Evolutionary conservation across 768 basidiomycete species (phyloP).

Genomic region (Termitomyces eurrhizus): DNA sequence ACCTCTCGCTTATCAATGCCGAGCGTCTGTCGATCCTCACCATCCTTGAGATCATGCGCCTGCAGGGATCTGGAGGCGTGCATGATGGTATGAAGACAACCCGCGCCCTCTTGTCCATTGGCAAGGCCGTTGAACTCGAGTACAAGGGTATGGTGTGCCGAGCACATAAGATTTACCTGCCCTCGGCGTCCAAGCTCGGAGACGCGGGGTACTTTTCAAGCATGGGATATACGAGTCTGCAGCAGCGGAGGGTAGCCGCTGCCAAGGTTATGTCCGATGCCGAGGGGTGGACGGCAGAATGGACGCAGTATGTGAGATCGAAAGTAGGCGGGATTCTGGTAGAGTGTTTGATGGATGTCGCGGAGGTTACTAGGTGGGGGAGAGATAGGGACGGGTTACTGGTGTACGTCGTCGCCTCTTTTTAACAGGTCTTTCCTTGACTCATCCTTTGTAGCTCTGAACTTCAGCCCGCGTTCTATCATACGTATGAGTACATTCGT

Average conservation of each 20-base stretch:
- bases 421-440: background rate
- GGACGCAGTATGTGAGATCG: constrained; percentile 76
- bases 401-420: constrained; percentile 41
- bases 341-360: constrained; percentile 80
- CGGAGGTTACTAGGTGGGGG: constrained; percentile 64
- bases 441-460: constrained; percentile 48
- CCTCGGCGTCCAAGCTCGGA: constrained; percentile 24
- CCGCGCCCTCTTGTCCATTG: constrained; percentile 73
- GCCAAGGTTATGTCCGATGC: constrained; percentile 60
- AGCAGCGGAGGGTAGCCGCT: constrained; percentile 62
- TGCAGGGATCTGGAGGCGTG: constrained; percentile 75
- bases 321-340: constrained; percentile 82
- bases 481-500: constrained; percentile 90
- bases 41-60: constrained; percentile 84
- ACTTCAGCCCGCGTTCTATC: constrained; percentile 85
- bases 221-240: constrained; percentile 56
- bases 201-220: constrained; percentile 50
- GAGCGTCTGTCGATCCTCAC: constrained; percentile 84
- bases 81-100: constrained; percentile 86
- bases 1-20: constrained; percentile 69
- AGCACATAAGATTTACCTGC: constrained; percentile 53
- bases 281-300: constrained; percentile 74
- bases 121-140: constrained; percentile 85
- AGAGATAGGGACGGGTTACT: constrained; percentile 53
- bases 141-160: constrained; percentile 82